Evolutionary conservation across 2,329 filamentous ascomycete genomes (phyloP).

Genomic region (Sphaerulina vaccinii): DNA sequence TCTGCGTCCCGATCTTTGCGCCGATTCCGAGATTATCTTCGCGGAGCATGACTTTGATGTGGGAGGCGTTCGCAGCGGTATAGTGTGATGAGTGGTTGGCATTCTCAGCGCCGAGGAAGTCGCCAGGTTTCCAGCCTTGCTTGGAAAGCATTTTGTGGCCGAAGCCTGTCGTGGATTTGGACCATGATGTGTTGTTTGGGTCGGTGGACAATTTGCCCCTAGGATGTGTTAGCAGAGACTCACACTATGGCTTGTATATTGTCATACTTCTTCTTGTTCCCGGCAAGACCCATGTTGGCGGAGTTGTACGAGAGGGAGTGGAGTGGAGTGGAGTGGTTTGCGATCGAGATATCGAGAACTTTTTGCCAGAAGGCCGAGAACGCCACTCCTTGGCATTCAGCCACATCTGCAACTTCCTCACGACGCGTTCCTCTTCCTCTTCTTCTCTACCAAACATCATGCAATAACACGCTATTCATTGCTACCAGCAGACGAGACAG

Average conservation of each 20-base stretch:
- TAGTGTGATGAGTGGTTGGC: constrained; percentile 73
- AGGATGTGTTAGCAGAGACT: background rate
- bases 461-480: background rate
- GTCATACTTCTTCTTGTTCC: constrained; percentile 36
- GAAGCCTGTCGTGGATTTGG: constrained; percentile 74
- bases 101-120: constrained; percentile 74
- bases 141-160: constrained; percentile 85
- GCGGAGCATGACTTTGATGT: constrained; percentile 81
- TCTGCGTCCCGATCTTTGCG: constrained; percentile 69
- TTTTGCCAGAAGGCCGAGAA: background rate
- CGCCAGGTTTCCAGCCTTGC: constrained; percentile 88
- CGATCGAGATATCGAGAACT: constrained; percentile 9
- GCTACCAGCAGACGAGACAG: background rate
- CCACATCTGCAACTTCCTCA: background rate
- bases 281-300: constrained; percentile 65
- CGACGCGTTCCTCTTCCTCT: background rate
- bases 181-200: constrained; percentile 95
- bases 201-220: constrained; percentile 79
- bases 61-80: constrained; percentile 76
- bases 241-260: no score
- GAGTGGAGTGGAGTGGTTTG: background rate
- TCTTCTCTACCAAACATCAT: background rate
- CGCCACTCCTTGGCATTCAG: background rate
- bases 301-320: background rate
- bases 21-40: constrained; percentile 90